Conservation (phyloP, 139 green algal species). For the Penium margaritaceum region DNA sequence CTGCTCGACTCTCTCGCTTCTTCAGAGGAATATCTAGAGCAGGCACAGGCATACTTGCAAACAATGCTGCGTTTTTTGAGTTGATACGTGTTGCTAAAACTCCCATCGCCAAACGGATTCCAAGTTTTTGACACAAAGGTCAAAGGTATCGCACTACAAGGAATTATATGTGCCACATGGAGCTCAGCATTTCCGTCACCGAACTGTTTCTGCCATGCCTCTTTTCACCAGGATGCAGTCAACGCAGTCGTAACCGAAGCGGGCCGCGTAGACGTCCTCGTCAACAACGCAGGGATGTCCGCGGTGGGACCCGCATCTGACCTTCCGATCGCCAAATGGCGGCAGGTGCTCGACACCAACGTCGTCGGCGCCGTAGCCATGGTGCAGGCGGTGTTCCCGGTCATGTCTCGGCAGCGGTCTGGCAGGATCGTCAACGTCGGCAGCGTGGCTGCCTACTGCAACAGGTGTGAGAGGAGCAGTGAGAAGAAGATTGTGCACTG, state of each 20-base stretch:
- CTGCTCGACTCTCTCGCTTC: too few relatives aligned
- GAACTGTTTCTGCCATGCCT: too few relatives aligned
- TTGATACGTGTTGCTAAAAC: too few relatives aligned
- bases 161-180: too few relatives aligned
- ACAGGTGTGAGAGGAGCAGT: neutral
- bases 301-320: neutral
- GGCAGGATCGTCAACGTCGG: slow-evolving; percentile 20
- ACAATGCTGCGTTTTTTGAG: too few relatives aligned
- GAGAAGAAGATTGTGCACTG: too few relatives aligned
- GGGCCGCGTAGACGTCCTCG: slow-evolving; percentile 17
- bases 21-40: too few relatives aligned
- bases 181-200: too few relatives aligned
- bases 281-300: slow-evolving; percentile 28
- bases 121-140: too few relatives aligned
- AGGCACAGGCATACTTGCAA: too few relatives aligned
- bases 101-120: too few relatives aligned
- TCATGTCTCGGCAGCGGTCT: neutral
- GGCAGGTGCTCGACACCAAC: slow-evolving; percentile 21
- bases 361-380: slow-evolving; percentile 10
- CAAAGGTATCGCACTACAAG: too few relatives aligned
- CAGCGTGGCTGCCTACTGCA: neutral
- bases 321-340: neutral
- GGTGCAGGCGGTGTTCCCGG: slow-evolving; percentile 8
- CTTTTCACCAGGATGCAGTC: neutral
- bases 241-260: slow-evolving; percentile 5